Conservation (phyloP, 1,284 basidiomycete genomes). For the Sporisorium sorghi region DNA sequence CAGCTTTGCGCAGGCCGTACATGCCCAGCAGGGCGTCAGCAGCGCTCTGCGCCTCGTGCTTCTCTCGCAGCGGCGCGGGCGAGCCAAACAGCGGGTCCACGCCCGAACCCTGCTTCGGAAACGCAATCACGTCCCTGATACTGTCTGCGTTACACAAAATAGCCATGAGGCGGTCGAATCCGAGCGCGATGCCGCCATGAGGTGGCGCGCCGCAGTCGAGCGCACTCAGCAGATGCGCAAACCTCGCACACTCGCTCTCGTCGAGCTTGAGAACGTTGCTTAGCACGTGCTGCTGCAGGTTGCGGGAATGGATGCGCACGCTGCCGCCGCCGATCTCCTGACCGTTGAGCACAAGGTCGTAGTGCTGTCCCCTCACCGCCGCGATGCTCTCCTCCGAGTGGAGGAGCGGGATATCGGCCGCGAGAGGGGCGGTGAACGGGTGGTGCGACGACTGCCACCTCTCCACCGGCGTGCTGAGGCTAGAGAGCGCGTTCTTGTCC, state of each 20-base stretch:
- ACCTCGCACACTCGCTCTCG: conserved; percentile 81
- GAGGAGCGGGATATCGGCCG: conserved; percentile 78
- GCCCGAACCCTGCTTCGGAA: conserved; percentile 87
- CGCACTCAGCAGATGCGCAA: conserved; percentile 85
- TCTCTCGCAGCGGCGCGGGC: conserved; percentile 73
- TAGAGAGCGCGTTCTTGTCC: conserved; percentile 81
- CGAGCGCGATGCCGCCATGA: conserved; percentile 87
- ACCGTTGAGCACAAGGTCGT: conserved; percentile 95
- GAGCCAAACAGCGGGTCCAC: conserved; percentile 89
- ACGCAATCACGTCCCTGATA: conserved; percentile 94
- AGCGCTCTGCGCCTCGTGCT: not conserved
- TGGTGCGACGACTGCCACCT: conserved; percentile 93
- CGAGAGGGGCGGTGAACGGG: conserved; percentile 96
- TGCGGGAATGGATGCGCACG: conserved; percentile 88
- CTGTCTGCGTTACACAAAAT: conserved; percentile 85
- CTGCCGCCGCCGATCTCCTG: conserved; percentile 93
- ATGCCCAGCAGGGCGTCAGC: conserved; percentile 3
- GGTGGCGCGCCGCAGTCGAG: conserved; percentile 89
- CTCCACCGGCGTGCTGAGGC: conserved; percentile 51
- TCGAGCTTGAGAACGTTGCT: conserved; percentile 77
- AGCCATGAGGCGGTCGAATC: conserved; percentile 90
- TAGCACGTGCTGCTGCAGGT: conserved; percentile 86
- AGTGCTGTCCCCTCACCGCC: conserved; percentile 86
- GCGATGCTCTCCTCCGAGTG: conserved; percentile 17
- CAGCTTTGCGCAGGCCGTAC: conserved; percentile 25